Evolutionary conservation across 2,329 filamentous ascomycete genomes (phyloP).

Genomic region (Penicillium sp.): DNA sequence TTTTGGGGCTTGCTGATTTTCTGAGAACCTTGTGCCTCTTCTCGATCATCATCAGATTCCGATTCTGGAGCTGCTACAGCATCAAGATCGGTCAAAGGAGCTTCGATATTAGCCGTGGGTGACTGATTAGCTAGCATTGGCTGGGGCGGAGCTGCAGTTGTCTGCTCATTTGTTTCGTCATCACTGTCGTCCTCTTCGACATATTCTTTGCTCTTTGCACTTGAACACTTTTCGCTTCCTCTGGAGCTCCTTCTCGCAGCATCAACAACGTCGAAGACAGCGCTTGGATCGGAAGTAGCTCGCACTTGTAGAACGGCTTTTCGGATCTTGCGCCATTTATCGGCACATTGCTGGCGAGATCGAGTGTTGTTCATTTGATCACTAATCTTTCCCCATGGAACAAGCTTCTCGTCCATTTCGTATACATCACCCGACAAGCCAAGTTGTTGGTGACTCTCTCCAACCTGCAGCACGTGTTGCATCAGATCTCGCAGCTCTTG

Average conservation of each 20-base stretch:
- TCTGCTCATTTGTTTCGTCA: neutral
- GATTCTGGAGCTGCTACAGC: neutral
- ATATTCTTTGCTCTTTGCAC: neutral
- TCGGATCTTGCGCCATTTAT: conserved; percentile 44
- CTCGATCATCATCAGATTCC: neutral
- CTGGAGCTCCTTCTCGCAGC: neutral
- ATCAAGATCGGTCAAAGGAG: neutral
- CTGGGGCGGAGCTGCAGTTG: no score
- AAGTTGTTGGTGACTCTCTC: conserved; percentile 22
- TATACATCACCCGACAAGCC: conserved; percentile 41
- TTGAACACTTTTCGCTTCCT: neutral
- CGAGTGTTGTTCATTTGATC: conserved; percentile 32
- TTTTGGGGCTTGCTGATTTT: neutral
- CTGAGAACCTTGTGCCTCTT: neutral
- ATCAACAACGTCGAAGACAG: conserved; percentile 28
- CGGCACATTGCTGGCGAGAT: conserved; percentile 45
- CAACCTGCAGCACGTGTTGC: conserved; percentile 29
- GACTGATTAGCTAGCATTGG: neutral
- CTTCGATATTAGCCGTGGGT: neutral
- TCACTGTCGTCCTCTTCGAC: neutral
- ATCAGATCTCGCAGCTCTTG: conserved; percentile 37
- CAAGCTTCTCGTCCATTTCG: conserved; percentile 37
- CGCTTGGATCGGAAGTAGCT: conserved; percentile 26
- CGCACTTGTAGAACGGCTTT: conserved; percentile 25
- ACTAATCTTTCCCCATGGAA: conserved; percentile 40